A percentile compares a stretch with the other conserved stretches of the same genome.
These are phyloP conservation scores for Mychonastes homosphaera DNA, from an alignment of 139 green algal species.

Conservation along the genomic window DNA sequence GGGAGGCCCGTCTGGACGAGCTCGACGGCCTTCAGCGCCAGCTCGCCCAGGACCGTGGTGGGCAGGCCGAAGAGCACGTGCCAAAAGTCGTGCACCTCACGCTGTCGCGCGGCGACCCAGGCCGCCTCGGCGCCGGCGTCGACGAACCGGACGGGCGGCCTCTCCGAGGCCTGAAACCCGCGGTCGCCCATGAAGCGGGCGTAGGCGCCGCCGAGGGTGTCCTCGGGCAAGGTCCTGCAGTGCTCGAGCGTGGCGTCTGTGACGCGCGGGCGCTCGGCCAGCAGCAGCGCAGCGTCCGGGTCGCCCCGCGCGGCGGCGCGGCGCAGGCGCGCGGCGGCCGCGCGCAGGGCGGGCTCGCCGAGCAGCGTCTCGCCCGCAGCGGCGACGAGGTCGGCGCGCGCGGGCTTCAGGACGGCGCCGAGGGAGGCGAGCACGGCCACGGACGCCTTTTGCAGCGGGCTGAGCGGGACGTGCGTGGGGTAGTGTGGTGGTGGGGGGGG, in stretches of 20 bases:
- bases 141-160: slow-evolving; percentile 54
- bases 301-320: background rate
- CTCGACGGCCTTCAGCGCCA: slow-evolving; percentile 91
- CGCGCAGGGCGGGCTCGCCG: background rate
- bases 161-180: slow-evolving; percentile 71
- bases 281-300: background rate
- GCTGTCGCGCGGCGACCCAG: slow-evolving; percentile 66
- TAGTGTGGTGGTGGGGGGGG: no score
- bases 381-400: slow-evolving; percentile 72
- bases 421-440: slow-evolving; percentile 44
- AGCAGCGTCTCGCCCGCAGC: slow-evolving; percentile 54
- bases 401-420: slow-evolving; percentile 47
- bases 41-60: slow-evolving; percentile 88
- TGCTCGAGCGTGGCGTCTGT: slow-evolving; percentile 29
- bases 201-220: slow-evolving; percentile 82
- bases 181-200: slow-evolving; percentile 77
- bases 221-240: slow-evolving; percentile 42
- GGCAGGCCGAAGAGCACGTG: slow-evolving; percentile 88
- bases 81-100: slow-evolving; percentile 93
- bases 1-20: slow-evolving; percentile 90
- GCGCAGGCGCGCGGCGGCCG: background rate
- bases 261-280: background rate
- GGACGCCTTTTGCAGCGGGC: slow-evolving; percentile 44
- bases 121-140: slow-evolving; percentile 70
- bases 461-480: slow-evolving; percentile 53